These are phyloP conservation scores for Santalum album DNA, from an alignment of 164 flowering plant genomes.

Conservation along the genomic window DNA sequence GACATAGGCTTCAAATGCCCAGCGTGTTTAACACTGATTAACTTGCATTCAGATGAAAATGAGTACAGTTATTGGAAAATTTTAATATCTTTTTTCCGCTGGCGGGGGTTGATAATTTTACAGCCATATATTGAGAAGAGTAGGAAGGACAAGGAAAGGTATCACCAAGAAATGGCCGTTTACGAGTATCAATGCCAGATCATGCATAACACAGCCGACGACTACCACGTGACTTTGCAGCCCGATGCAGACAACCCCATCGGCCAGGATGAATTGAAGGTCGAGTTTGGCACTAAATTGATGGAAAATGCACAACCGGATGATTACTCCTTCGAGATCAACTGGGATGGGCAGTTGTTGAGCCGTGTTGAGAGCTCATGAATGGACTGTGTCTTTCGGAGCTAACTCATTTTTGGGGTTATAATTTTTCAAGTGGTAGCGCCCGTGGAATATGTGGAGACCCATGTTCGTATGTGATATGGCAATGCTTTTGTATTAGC, in stretches of 20 bases:
- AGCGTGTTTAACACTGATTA: not conserved
- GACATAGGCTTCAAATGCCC: no score
- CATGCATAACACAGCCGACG: not conserved
- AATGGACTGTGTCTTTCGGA: no score
- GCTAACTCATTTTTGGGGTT: no score
- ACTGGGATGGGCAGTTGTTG: no score
- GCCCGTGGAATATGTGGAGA: no score
- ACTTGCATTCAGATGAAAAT: no score
- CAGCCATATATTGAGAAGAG: slow-evolving; percentile 41
- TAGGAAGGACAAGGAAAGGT: slow-evolving; percentile 26
- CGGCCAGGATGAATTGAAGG: slow-evolving; percentile 2
- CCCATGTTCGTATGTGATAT: no score
- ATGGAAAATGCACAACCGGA: not conserved
- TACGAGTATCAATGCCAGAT: slow-evolving; percentile 4
- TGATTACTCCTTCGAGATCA: no score
- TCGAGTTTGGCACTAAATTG: not conserved
- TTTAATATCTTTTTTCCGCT: not conserved
- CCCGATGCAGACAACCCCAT: slow-evolving; percentile 1
- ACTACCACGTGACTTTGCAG: slow-evolving; percentile 15
- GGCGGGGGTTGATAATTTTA: not conserved
- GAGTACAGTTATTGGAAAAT: no score
- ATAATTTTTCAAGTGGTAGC: no score
- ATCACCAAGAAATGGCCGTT: slow-evolving; percentile 17
- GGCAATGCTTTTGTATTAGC: no score
- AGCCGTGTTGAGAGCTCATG: no score